Evolutionary conservation across 2,329 filamentous ascomycete species (phyloP), one percentile per base, ranked within the genome.

Genomic region (Zasmidium angulare): DNA sequence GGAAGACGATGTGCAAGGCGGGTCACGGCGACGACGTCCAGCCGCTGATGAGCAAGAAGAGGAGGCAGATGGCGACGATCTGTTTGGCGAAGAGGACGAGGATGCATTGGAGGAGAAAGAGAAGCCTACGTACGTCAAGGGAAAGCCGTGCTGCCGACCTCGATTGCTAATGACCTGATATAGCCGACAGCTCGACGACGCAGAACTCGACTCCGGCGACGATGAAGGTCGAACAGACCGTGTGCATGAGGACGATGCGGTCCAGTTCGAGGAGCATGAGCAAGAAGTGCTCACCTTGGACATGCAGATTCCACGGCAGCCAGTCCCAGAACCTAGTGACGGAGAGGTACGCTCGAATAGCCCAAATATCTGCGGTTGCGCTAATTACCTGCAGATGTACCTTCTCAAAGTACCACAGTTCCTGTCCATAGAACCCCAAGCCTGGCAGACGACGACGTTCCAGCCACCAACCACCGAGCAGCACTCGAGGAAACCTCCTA

Each of bases 361-460:
- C 2, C 11, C 21, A 2, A 7, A 43, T 14, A 9, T 43, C 7
- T 7, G 26, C 26, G 4, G 36, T 43, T 14, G 17, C 22, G 17
- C 56, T 60, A 43, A 66, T 57, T 26, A 10, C 29, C 6, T 4
- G 14, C 58, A 90, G 88, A 79, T 90, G 51, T 88, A 89, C 74
- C 81, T 88, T 3, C 75, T 92, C 68, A 87, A 86, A 65, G 81
- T 93, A 1, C 90, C 90, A 26, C 82, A 84, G 21, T 93, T 93
- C 75, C 78, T 93, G 68, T 84, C 84, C 53, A 81, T 92, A 63
- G 81, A 89, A 46, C 87, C 89, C 19, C 82, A 84, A 60, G 81
- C 85, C 61, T 93, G 89, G 78, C 80, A 86, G 54, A 77, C 85
- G 46, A 83, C 85, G 49, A 85, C 80, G 2, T 93, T 89, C 75